phyloP scores from a whole-genome alignment of 2,329 filamentous ascomycete genomes.

The Penicillium sp. region DNA sequence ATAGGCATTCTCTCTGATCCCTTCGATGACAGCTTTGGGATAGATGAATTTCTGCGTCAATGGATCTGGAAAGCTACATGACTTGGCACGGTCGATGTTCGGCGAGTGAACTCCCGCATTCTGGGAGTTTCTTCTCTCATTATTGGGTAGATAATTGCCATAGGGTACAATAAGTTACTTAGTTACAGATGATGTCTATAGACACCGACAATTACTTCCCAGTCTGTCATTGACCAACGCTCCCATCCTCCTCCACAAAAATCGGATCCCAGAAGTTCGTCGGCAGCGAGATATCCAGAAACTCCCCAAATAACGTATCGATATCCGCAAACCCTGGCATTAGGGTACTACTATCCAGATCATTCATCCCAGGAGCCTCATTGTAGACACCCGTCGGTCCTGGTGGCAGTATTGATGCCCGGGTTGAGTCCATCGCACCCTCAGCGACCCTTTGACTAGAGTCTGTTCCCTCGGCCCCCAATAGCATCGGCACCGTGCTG shows the following conservation, averaged over 20 bases:
- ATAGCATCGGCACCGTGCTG: background rate
- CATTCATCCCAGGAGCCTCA: slow-evolving; percentile 36
- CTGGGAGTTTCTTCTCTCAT: too few species aligned
- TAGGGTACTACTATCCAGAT: slow-evolving; percentile 27
- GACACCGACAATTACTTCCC: too few species aligned
- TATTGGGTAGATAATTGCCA: too few species aligned
- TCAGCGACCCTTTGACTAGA: background rate
- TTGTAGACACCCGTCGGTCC: slow-evolving; percentile 11
- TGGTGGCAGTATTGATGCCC: background rate
- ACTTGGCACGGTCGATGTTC: too few species aligned
- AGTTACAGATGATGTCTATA: too few species aligned
- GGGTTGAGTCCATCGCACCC: background rate
- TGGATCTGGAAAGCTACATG: too few species aligned
- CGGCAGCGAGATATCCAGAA: slow-evolving; percentile 41
- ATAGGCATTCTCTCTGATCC: too few species aligned
- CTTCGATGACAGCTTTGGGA: too few species aligned
- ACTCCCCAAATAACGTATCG: slow-evolving; percentile 42
- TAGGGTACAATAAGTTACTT: too few species aligned
- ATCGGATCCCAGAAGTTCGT: slow-evolving; percentile 45
- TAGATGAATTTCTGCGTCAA: too few species aligned
- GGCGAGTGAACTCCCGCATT: too few species aligned
- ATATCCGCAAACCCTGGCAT: slow-evolving; percentile 39
- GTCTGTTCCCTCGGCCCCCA: background rate
- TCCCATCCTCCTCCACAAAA: slow-evolving; percentile 26
- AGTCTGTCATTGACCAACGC: background rate